Evolutionary conservation across 495 filamentous ascomycete genomes (phyloP).

Genomic region (Cladorrhinum samala): DNA sequence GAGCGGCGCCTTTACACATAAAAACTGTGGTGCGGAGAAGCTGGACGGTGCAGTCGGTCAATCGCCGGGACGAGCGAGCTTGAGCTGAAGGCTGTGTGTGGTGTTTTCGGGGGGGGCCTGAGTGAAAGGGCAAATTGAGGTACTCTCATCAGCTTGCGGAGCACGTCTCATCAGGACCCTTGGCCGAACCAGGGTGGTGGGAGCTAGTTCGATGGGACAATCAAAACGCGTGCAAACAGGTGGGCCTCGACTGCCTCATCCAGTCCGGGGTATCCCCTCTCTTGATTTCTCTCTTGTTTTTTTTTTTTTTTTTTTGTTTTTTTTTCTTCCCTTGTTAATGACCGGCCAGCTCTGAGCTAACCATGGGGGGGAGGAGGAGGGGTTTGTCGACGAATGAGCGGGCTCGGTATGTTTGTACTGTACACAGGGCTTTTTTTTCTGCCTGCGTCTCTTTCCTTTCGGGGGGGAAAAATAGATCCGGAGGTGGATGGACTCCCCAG

Average conservation of each 20-base stretch:
- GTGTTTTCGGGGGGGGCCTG: background rate
- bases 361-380: too few relatives aligned
- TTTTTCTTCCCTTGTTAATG: too few relatives aligned
- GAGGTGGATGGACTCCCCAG: background rate
- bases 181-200: slow-evolving; percentile 20
- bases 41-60: slow-evolving; percentile 6
- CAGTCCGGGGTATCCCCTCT: slow-evolving; percentile 14
- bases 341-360: too few relatives aligned
- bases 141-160: slow-evolving; percentile 18
- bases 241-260: slow-evolving; percentile 15
- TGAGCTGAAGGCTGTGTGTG: too few relatives aligned
- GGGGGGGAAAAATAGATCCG: background rate
- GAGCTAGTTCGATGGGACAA: slow-evolving; percentile 19
- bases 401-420: slow-evolving; percentile 1
- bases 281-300: background rate
- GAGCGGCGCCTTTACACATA: slow-evolving; percentile 4
- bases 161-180: slow-evolving; percentile 21
- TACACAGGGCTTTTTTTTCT: background rate
- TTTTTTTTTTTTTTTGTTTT: too few relatives aligned
- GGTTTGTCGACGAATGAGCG: slow-evolving; percentile 10
- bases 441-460: background rate
- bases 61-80: background rate
- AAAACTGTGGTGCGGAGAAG: background rate
- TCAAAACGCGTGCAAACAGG: slow-evolving; percentile 22
- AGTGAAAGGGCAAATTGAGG: slow-evolving; percentile 20